Evolutionary conservation across 257 asterid genomes (phyloP).

Genomic region (Verbena officinalis): DNA sequence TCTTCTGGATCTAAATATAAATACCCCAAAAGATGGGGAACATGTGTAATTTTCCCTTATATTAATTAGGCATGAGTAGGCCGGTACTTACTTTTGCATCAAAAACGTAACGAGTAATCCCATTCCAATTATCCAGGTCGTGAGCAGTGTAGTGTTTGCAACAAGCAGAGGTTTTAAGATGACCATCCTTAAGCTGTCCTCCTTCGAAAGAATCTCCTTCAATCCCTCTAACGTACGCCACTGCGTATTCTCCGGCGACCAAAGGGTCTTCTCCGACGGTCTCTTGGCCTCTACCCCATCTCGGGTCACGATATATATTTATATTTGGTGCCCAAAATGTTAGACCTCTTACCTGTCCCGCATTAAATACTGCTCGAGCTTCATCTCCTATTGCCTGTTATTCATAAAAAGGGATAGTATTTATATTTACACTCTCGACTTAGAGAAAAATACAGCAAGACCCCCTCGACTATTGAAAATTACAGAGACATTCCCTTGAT

Average conservation of each 20-base stretch:
- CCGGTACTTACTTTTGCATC: constrained; percentile 62
- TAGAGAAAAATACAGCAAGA: no score
- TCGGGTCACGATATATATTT: constrained; percentile 77
- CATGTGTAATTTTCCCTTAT: no score
- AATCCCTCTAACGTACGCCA: constrained; percentile 74
- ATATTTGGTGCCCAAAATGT: constrained; percentile 87
- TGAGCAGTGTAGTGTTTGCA: constrained; percentile 81
- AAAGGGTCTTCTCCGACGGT: constrained; percentile 82
- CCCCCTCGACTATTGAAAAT: no score
- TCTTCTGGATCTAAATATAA: no score
- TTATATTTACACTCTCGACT: no score
- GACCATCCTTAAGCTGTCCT: constrained; percentile 44
- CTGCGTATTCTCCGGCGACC: constrained; percentile 58
- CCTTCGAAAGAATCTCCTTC: constrained; percentile 75
- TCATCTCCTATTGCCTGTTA: constrained; percentile 74
- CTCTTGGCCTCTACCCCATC: constrained; percentile 95
- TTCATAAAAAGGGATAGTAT: no score
- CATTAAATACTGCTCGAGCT: constrained; percentile 66
- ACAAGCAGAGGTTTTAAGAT: constrained; percentile 71
- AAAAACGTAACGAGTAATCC: constrained; percentile 52
- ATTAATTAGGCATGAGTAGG: no score
- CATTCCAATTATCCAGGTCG: constrained; percentile 75
- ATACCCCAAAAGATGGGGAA: no score
- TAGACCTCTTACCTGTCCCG: constrained; percentile 74
- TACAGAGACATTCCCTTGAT: no score